phyloP scores from a whole-genome alignment of 164 flowering plant species.

The Annona squamosa region DNA sequence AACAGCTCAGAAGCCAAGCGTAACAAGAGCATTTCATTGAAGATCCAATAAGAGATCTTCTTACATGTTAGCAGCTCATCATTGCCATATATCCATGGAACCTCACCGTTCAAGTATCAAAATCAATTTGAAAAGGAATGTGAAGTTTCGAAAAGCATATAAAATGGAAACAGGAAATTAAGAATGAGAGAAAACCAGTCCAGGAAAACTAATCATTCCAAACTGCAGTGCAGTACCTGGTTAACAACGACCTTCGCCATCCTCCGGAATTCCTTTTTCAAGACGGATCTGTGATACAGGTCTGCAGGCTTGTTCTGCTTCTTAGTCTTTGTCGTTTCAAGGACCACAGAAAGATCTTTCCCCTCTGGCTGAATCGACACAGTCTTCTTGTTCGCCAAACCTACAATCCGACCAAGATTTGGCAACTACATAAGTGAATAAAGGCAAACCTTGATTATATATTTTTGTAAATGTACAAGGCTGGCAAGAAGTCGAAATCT shows the following conservation, averaged over 20 bases:
- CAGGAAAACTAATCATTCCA: too few relatives aligned
- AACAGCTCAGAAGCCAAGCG: slow-evolving; percentile 55
- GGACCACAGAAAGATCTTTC: slow-evolving; percentile 49
- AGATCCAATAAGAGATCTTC: neutral
- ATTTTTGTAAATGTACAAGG: neutral
- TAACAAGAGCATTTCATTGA: slow-evolving; percentile 21
- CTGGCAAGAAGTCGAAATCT: too few relatives aligned
- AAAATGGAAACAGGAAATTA: too few relatives aligned
- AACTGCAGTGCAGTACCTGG: slow-evolving; percentile 32
- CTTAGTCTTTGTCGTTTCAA: slow-evolving; percentile 75
- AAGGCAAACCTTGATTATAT: too few relatives aligned
- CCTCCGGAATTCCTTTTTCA: slow-evolving; percentile 70
- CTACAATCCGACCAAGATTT: slow-evolving; percentile 14
- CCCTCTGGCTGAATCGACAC: slow-evolving; percentile 50
- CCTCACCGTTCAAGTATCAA: too few relatives aligned
- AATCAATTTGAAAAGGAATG: too few relatives aligned
- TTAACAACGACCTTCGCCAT: slow-evolving; percentile 76
- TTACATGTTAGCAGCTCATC: neutral
- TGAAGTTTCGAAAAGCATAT: too few relatives aligned
- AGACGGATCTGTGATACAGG: slow-evolving; percentile 49
- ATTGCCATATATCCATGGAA: too few relatives aligned
- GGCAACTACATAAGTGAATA: too few relatives aligned
- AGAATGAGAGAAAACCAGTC: too few relatives aligned
- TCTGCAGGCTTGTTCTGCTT: slow-evolving; percentile 65
- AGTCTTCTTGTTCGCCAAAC: slow-evolving; percentile 72